Percentiles rank a stretch among this genome's conserved stretches.
Conservation (phyloP, 768 basidiomycete genomes). For the Asterophora lycoperdoides region DNA sequence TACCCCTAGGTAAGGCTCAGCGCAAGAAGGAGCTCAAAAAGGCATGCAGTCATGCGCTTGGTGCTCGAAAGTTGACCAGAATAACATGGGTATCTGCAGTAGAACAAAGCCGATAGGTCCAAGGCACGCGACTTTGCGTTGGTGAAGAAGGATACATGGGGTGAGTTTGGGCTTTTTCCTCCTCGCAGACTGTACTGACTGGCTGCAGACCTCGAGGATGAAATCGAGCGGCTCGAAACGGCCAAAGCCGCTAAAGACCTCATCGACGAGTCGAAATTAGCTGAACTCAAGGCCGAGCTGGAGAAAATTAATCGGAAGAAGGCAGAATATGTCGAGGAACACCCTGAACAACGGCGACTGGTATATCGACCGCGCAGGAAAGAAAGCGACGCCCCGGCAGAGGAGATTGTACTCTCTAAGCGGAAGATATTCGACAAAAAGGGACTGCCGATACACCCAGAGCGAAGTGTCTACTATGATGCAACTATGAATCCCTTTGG, state of each 20-base stretch:
- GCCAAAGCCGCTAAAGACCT: constrained; percentile 36
- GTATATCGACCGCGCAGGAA: constrained; percentile 64
- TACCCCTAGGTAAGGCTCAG: constrained; percentile 74
- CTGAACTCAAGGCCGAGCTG: constrained; percentile 72
- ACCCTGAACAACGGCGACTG: constrained; percentile 86
- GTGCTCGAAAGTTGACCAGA: constrained; percentile 9
- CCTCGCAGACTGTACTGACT: background rate
- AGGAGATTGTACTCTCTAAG: constrained; percentile 38
- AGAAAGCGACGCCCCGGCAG: constrained; percentile 39
- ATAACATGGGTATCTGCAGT: constrained; percentile 37
- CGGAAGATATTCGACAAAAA: constrained; percentile 76
- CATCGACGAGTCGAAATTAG: constrained; percentile 58
- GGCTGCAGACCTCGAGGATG: constrained; percentile 70
- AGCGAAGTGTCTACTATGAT: constrained; percentile 89
- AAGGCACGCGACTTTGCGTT: constrained; percentile 86
- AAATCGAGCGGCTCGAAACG: constrained; percentile 65
- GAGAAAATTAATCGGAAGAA: constrained; percentile 82
- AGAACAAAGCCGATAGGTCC: constrained; percentile 86
- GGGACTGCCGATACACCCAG: constrained; percentile 87
- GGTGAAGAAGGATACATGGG: constrained; percentile 91
- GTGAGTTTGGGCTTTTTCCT: constrained; percentile 32
- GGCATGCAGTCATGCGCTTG: constrained; percentile 40
- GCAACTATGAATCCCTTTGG: constrained; percentile 91
- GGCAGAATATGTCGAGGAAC: constrained; percentile 86
- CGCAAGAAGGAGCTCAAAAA: constrained; percentile 95